Percentiles rank a stretch among this genome's conserved stretches.
These are phyloP conservation scores for Penicillium herquei DNA, from an alignment of 495 filamentous ascomycete genomes.

Conservation along the genomic window DNA sequence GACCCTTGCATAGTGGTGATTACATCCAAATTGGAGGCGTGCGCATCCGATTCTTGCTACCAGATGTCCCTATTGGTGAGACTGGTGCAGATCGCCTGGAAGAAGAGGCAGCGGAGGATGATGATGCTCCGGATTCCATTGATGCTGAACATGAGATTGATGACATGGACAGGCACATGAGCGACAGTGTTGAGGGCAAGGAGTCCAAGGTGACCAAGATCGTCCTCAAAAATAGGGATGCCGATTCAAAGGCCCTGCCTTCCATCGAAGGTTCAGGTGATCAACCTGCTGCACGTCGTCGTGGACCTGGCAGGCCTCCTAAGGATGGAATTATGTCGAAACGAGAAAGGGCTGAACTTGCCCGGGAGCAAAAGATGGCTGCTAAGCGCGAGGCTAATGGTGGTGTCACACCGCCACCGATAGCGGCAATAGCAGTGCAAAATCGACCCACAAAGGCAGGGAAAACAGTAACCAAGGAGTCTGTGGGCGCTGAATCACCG, in stretches of 20 bases:
- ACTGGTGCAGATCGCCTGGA: conserved; percentile 70
- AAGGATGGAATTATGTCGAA: conserved; percentile 95
- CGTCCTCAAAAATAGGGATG: conserved; percentile 39
- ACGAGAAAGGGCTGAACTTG: conserved; percentile 66
- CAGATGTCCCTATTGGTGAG: conserved; percentile 66
- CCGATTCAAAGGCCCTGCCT: conserved; percentile 27
- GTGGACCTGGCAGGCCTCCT: conserved; percentile 82
- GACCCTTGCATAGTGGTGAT: conserved; percentile 69
- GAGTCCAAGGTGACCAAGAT: conserved; percentile 37
- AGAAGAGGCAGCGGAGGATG: conserved; percentile 51
- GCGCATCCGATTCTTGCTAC: conserved; percentile 68
- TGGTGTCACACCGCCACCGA: conserved; percentile 37
- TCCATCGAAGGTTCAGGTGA: conserved; percentile 38
- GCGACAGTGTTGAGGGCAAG: conserved; percentile 35
- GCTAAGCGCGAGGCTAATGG: conserved; percentile 48
- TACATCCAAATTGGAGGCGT: conserved; percentile 78
- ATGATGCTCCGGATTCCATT: conserved; percentile 26
- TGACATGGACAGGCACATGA: conserved; percentile 32
- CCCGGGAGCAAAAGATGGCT: conserved; percentile 57
- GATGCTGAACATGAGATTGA: conserved; percentile 37
- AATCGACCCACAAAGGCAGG: conserved; percentile 54
- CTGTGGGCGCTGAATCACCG: conserved; percentile 52
- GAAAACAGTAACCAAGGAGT: conserved; percentile 39
- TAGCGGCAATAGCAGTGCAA: neutral
- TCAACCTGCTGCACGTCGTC: conserved; percentile 58